These are phyloP conservation scores for Xylaria intraflava DNA, from an alignment of 495 filamentous ascomycete species.

Conservation along the genomic window DNA sequence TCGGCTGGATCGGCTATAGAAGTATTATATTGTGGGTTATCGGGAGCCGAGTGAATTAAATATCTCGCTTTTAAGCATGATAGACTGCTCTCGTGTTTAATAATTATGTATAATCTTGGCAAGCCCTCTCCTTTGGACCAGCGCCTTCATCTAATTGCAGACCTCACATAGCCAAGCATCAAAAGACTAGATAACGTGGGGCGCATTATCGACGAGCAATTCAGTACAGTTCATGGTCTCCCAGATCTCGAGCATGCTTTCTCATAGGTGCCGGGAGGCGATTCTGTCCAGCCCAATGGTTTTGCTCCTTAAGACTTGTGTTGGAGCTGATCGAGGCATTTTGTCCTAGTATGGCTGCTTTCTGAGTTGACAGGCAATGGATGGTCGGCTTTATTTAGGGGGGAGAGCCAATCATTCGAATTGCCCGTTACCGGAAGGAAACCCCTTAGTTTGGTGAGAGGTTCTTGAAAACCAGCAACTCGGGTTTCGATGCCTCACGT, in stretches of 20 bases:
- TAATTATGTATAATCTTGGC: background rate
- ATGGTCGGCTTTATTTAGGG: too few species aligned
- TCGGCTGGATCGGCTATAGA: background rate
- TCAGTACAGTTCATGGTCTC: background rate
- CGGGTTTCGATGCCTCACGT: background rate
- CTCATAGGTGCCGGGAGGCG: background rate
- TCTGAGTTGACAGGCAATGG: background rate
- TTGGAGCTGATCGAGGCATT: background rate
- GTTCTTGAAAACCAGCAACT: background rate
- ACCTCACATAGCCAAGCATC: background rate
- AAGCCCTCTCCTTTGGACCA: background rate
- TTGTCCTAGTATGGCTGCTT: background rate
- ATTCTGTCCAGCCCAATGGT: background rate
- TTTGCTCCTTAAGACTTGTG: background rate
- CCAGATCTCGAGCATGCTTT: too few species aligned
- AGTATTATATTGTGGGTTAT: background rate
- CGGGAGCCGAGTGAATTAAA: background rate
- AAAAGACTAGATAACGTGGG: background rate
- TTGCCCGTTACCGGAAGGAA: too few species aligned
- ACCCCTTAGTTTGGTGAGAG: too few species aligned
- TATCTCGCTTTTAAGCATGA: background rate
- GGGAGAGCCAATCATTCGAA: too few species aligned
- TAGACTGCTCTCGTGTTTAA: background rate
- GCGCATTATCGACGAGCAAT: background rate
- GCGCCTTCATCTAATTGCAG: background rate